phyloP scores from a whole-genome alignment of 345 rosid genomes.

The Lepidium sativum region DNA sequence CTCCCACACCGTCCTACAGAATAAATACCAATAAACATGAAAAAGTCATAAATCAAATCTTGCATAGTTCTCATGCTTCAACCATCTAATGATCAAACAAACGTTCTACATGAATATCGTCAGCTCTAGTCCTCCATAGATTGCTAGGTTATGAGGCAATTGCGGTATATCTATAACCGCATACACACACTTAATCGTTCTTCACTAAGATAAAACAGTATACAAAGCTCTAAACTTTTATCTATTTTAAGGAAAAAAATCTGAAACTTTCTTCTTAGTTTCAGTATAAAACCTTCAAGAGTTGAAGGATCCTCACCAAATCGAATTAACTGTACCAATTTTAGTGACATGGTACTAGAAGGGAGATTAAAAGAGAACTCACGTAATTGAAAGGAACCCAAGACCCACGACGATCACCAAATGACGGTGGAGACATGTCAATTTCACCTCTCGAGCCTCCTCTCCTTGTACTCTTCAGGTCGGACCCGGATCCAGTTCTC shows the following conservation, averaged over 20 bases:
- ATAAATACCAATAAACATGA: not conserved
- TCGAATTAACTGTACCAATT: not conserved
- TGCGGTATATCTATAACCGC: not conserved
- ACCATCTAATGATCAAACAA: too few relatives aligned
- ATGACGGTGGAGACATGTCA: constrained; percentile 69
- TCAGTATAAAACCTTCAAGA: too few relatives aligned
- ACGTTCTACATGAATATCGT: too few relatives aligned
- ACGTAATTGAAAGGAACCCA: constrained; percentile 46
- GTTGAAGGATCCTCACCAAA: not conserved
- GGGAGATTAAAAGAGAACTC: constrained; percentile 3
- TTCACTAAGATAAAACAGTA: not conserved
- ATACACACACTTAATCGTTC: not conserved
- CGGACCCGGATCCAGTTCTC: constrained; percentile 32
- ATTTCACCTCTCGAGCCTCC: constrained; percentile 43
- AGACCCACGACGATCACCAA: constrained; percentile 50
- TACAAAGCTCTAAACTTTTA: not conserved
- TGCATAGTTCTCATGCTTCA: not conserved
- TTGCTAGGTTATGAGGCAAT: not conserved
- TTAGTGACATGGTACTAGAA: not conserved
- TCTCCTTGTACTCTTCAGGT: constrained; percentile 33
- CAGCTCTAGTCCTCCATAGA: too few relatives aligned
- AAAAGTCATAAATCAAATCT: not conserved
- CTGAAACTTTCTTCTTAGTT: too few relatives aligned
- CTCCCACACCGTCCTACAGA: constrained; percentile 40
- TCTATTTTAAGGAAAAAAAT: too few relatives aligned